Evolutionary conservation across 768 basidiomycete species (phyloP).

Genomic region (Zangia roseola): DNA sequence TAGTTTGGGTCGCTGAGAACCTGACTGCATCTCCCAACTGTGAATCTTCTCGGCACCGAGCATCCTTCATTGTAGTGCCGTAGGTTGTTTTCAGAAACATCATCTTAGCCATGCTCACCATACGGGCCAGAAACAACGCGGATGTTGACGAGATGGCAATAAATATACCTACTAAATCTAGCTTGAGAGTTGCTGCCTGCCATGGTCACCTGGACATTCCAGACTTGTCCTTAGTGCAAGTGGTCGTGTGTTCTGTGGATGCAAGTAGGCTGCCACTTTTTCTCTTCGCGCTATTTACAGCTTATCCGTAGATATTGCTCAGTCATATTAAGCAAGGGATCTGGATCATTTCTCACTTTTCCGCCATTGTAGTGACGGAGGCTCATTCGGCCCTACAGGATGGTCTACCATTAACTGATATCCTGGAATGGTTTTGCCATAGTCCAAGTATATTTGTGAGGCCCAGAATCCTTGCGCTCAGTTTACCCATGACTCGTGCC

Average conservation of each 20-base stretch:
- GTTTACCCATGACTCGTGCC: slow-evolving; percentile 23
- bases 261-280: slow-evolving; percentile 30
- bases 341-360: slow-evolving; percentile 43
- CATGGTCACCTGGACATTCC: slow-evolving; percentile 8
- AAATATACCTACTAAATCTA: slow-evolving; percentile 16
- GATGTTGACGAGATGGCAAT: slow-evolving; percentile 13
- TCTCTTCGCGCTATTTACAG: slow-evolving; percentile 2
- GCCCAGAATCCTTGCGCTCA: slow-evolving; percentile 47
- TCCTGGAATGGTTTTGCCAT: slow-evolving; percentile 48
- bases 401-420: slow-evolving; percentile 39
- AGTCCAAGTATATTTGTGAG: slow-evolving; percentile 33
- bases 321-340: slow-evolving; percentile 37
- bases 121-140: slow-evolving; percentile 8
- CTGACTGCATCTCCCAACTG: not conserved
- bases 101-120: not conserved
- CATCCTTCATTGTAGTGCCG: slow-evolving; percentile 22
- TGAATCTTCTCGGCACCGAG: slow-evolving; percentile 1
- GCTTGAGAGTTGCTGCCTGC: slow-evolving; percentile 17
- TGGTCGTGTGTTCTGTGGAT: slow-evolving; percentile 41
- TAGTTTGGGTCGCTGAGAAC: slow-evolving; percentile 15
- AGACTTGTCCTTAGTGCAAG: slow-evolving; percentile 28
- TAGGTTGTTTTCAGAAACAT: slow-evolving; percentile 6
- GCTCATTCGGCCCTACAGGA: slow-evolving; percentile 38
- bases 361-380: slow-evolving; percentile 44
- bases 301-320: slow-evolving; percentile 37